These are phyloP conservation scores for Trametes maxima DNA, from an alignment of 768 basidiomycete species.

Conservation along the genomic window DNA sequence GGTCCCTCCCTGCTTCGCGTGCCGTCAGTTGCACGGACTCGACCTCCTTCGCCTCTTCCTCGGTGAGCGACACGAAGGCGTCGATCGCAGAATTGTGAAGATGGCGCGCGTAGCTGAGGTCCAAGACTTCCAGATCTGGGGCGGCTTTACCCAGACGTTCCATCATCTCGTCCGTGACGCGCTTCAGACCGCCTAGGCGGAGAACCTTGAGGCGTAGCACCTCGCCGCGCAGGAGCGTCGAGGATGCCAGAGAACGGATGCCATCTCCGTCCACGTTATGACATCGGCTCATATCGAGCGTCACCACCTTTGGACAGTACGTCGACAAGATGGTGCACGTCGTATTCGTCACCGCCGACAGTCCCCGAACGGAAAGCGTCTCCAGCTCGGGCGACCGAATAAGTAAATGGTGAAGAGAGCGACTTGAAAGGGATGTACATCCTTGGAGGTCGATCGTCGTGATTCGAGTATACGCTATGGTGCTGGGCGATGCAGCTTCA, in stretches of 20 bases:
- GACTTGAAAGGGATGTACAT: constrained; percentile 64
- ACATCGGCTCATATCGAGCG: constrained; percentile 75
- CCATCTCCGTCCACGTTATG: constrained; percentile 66
- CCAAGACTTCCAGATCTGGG: constrained; percentile 75
- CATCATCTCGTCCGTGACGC: constrained; percentile 63
- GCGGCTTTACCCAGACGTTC: constrained; percentile 65
- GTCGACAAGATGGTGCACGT: constrained; percentile 71
- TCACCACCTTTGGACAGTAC: constrained; percentile 55
- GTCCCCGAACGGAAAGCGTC: constrained; percentile 65
- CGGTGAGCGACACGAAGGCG: constrained; percentile 63
- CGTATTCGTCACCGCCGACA: constrained; percentile 67
- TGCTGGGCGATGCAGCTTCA: constrained; percentile 36
- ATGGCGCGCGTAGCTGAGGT: constrained; percentile 72
- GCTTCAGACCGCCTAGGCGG: constrained; percentile 66
- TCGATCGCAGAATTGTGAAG: constrained; percentile 78
- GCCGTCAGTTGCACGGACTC: constrained; percentile 57
- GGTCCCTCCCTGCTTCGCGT: constrained; percentile 65
- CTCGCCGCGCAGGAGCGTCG: constrained; percentile 48
- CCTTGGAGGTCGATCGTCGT: constrained; percentile 72
- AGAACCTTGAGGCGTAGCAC: constrained; percentile 61
- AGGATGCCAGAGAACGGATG: constrained; percentile 49
- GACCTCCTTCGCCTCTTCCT: constrained; percentile 38
- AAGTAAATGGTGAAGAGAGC: constrained; percentile 71
- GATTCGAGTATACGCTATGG: constrained; percentile 62
- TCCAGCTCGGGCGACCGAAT: constrained; percentile 61